Percentiles rank a stretch among this genome's conserved stretches.
phyloP scores from a whole-genome alignment of 2,329 filamentous ascomycete species.

The Bipolaris oryzae region DNA sequence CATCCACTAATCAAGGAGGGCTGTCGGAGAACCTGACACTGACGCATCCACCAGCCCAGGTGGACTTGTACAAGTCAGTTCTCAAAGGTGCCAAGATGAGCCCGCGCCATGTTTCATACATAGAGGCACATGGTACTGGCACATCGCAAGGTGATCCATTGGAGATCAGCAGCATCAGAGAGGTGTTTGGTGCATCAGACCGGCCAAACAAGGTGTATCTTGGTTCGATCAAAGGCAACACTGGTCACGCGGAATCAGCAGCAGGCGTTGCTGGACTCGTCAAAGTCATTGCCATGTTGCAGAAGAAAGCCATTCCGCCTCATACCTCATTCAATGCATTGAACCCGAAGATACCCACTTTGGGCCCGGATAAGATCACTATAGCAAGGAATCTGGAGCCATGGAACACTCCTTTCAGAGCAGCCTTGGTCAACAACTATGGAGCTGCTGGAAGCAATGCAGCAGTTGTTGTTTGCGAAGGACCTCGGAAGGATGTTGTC shows the following conservation, averaged over 20 bases:
- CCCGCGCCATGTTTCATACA: slow-evolving; percentile 35
- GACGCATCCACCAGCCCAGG: slow-evolving; percentile 30
- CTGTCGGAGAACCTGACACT: slow-evolving; percentile 27
- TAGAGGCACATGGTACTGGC: slow-evolving; percentile 42
- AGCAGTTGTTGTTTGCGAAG: slow-evolving; percentile 10
- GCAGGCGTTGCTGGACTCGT: slow-evolving; percentile 38
- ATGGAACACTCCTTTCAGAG: slow-evolving; percentile 8
- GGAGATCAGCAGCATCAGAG: slow-evolving; percentile 27
- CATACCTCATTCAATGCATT: slow-evolving; percentile 6
- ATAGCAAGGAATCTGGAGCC: slow-evolving; percentile 7
- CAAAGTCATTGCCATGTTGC: slow-evolving; percentile 39
- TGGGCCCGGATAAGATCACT: slow-evolving; percentile 8
- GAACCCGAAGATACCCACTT: background rate
- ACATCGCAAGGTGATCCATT: slow-evolving; percentile 36
- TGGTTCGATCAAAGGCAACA: slow-evolving; percentile 39
- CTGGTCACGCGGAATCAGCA: slow-evolving; percentile 45
- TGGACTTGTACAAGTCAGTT: slow-evolving; percentile 20
- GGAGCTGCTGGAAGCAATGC: slow-evolving; percentile 12
- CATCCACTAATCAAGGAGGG: slow-evolving; percentile 39
- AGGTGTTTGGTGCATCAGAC: slow-evolving; percentile 11
- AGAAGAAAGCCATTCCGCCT: slow-evolving; percentile 5
- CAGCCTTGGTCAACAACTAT: slow-evolving; percentile 9
- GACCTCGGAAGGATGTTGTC: background rate
- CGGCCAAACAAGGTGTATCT: slow-evolving; percentile 24
- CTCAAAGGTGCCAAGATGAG: slow-evolving; percentile 34